Evolutionary conservation across 768 basidiomycete species (phyloP), one percentile per base, ranked within the genome.

Genomic region (Russula virescens): DNA sequence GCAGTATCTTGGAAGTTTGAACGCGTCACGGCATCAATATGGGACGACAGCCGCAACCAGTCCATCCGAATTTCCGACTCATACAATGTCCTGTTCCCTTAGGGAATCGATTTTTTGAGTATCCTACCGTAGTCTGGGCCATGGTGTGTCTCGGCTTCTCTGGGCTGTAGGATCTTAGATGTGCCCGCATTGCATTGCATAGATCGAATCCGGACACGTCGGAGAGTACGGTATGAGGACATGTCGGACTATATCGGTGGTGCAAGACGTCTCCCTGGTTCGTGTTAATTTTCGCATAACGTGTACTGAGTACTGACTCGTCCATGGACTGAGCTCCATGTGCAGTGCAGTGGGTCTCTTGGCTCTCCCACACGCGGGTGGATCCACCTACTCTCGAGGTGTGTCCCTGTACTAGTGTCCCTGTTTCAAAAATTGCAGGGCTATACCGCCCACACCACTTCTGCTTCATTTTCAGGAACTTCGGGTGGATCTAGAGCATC

Each of bases 51-150:
- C n/a, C n/a, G n/a, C n/a, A n/a, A n/a, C n/a, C n/a, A n/a, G n/a
- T n/a, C n/a, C n/a, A n/a, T n/a, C n/a, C n/a, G n/a, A n/a, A n/a
- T n/a, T n/a, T n/a, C n/a, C n/a, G n/a, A n/a, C n/a, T n/a, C n/a
- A n/a, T n/a, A n/a, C n/a, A n/a, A n/a, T n/a, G n/a, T n/a, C n/a
- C n/a, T n/a, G n/a, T n/a, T n/a, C 45, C 26, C n/a, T 2, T 55
- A 68, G 61, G 61, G 38, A 68, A 68, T 50, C 38, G 54, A 38
- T 68, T 66, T 19, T 68, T 18, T 40, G 67, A 68, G 47, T 66
- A 62, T 18, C 65, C 61, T n/a, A n/a, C n/a, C n/a, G n/a, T n/a
- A 66, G 65, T 47, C 28, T 59, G 34, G 35, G 50, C 2, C 34
- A 60, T 34, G 67, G 65, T 63, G n/a, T 51, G 66, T 58, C 21